Percentiles rank a stretch among this genome's conserved stretches.
These are phyloP conservation scores for Leonotis leonurus DNA, from an alignment of 257 asterid genomes.

Conservation along the genomic window DNA sequence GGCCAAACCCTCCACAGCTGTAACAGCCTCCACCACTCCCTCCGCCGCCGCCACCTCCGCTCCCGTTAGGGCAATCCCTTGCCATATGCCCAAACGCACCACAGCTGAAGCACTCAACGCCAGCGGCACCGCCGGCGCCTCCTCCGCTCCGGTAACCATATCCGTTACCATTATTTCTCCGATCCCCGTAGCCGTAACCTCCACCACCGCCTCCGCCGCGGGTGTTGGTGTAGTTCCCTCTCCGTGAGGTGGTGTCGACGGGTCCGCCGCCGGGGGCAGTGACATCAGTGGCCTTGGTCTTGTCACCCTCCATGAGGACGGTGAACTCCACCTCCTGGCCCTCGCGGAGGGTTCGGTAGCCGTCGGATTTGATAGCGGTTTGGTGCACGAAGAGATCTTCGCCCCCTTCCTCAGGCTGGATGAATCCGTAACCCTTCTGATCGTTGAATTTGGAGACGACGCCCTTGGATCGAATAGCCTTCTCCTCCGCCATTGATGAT, in stretches of 20 bases:
- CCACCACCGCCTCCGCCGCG: too few species aligned
- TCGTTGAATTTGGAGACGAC: constrained; percentile 56
- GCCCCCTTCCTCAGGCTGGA: constrained; percentile 63
- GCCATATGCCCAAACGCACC: constrained; percentile 60
- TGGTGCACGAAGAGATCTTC: constrained; percentile 84
- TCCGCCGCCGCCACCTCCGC: constrained; percentile 23
- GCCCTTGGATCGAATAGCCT: constrained; percentile 45
- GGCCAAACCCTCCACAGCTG: constrained; percentile 59
- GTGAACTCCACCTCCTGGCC: constrained; percentile 81
- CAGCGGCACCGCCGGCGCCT: too few species aligned
- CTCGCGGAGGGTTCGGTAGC: constrained; percentile 59
- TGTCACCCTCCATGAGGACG: constrained; percentile 41
- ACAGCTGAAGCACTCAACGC: constrained; percentile 52
- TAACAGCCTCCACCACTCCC: constrained; percentile 38
- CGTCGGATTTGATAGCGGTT: constrained; percentile 71
- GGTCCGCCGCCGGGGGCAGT: constrained; percentile 63
- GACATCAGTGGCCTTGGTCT: constrained; percentile 62
- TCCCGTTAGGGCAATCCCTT: constrained; percentile 38
- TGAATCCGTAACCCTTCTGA: constrained; percentile 76
- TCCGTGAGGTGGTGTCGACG: constrained; percentile 20
- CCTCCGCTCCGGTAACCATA: constrained; percentile 39
- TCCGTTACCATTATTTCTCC: constrained; percentile 28
- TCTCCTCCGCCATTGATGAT: constrained; percentile 61
- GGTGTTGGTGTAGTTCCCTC: constrained; percentile 19
- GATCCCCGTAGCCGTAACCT: constrained; percentile 22